Evolutionary conservation across 129 eudicot species (phyloP).

Genomic region (Saposhnikovia divaricata): DNA sequence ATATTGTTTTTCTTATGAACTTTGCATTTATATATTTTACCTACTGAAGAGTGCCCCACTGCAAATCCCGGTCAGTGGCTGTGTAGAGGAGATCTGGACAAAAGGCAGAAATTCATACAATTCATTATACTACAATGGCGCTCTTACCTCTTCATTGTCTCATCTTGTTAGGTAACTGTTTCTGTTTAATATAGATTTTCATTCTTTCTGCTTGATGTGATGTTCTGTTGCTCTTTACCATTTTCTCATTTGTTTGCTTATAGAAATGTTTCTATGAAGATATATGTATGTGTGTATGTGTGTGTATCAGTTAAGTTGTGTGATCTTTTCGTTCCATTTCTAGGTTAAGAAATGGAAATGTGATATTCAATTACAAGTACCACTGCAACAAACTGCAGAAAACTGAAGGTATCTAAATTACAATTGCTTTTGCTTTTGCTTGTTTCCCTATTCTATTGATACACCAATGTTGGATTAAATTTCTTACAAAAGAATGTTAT

Average conservation of each 20-base stretch:
- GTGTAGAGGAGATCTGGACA: constrained; percentile 71
- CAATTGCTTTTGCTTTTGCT: background rate
- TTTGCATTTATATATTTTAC: background rate
- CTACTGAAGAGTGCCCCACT: constrained; percentile 39
- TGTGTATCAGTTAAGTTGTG: background rate
- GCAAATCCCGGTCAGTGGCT: constrained; percentile 59
- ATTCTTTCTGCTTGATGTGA: background rate
- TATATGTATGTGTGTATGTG: too few relatives aligned
- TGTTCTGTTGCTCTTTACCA: background rate
- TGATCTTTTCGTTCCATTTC: constrained; percentile 18
- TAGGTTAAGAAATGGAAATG: constrained; percentile 90
- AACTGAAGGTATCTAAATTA: constrained; percentile 62
- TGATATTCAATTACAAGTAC: constrained; percentile 69
- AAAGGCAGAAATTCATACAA: constrained; percentile 72
- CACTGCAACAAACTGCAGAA: constrained; percentile 64
- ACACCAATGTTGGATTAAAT: background rate
- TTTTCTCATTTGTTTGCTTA: constrained; percentile 3
- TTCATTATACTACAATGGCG: constrained; percentile 43
- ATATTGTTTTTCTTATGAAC: background rate
- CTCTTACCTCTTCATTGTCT: constrained; percentile 51
- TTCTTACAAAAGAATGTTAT: background rate
- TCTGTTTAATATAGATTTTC: background rate
- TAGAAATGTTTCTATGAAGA: background rate
- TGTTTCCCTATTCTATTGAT: background rate
- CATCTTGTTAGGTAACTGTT: constrained; percentile 48